Evolutionary conservation across 805 yeast species (phyloP), one percentile per base, ranked within the genome.

Genomic region (Cyberlindnera veronae): DNA sequence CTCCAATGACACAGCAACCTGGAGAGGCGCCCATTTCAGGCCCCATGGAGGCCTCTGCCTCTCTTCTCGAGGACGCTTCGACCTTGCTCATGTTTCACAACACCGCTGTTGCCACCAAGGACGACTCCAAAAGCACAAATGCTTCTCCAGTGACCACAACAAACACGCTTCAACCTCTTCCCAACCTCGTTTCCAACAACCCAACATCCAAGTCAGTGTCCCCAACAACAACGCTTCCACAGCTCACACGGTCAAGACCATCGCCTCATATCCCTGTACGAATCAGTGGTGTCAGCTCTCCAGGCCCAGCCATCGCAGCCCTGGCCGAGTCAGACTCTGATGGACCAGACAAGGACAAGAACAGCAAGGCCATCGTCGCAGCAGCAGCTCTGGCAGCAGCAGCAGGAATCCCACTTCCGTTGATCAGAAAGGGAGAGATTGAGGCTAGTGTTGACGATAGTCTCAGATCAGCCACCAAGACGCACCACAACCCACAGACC

Each of bases 301-400:
- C 78, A 1, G 75, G 77, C 1, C 74, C 77, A 4, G 76, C 76
- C 0, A 67, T 66, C 18, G 71, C 72, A 10, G 67, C 62, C 0
- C 49, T 64, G 2, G 50, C 60, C 7, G 60, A 57, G 6, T 42
- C 54, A 5, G 52, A 44, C 29, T 34, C 49, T 9, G 52, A 51
- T 6, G 46, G 48, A 3, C 49, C 39, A 9, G 52, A 45, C 10
- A 48, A 44, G 29, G 51, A 48, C 16, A 49, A 51, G 33, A 50
- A 39, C 28, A 57, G 54, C 27, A 67, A 79, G 51, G 87, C 85
- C 0, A 70, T 73, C 51, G 82, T 84, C 8, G 93, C 91, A 0
- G 93, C 93, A 2, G 91, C 90, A 8, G 91, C 91, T 0, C 65
- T 84, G 36, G 88, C 89, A 4, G 87, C 85, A 0, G 93, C 91